phyloP scores from a whole-genome alignment of 352 stramenopile species.

The Thraustochytrium striatum region DNA sequence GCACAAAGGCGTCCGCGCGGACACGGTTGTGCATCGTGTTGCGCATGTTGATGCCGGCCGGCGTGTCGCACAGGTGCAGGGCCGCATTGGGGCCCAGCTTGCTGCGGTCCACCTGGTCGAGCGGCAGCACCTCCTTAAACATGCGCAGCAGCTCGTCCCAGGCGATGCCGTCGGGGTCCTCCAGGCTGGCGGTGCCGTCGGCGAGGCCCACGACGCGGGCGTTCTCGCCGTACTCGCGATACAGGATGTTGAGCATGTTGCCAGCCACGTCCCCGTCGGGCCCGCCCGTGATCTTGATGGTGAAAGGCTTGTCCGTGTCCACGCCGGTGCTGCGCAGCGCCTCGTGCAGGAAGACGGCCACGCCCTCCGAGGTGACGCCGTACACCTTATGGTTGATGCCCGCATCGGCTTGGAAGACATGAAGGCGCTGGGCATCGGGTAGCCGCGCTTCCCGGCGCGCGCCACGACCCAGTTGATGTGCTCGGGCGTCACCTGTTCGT shows the following conservation, averaged over 20 bases:
- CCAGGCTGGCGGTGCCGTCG: conserved; percentile 86
- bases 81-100: conserved; percentile 62
- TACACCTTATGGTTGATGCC: conserved; percentile 98
- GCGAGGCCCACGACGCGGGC: conserved; percentile 84
- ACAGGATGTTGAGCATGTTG: conserved; percentile 96
- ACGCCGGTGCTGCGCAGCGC: conserved; percentile 84
- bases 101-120: conserved; percentile 77
- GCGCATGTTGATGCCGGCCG: conserved; percentile 88
- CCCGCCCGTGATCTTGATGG: conserved; percentile 91
- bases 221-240: conserved; percentile 85
- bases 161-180: conserved; percentile 88
- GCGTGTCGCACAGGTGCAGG: conserved; percentile 66
- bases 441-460: conserved; percentile 83
- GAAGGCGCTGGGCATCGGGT: conserved; percentile 89
- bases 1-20: conserved; percentile 92
- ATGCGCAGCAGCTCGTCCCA: conserved; percentile 83
- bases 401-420: conserved; percentile 91
- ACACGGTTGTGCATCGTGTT: conserved; percentile 96
- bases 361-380: conserved; percentile 93
- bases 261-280: conserved; percentile 94
- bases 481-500: conserved; percentile 89
- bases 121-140: conserved; percentile 74
- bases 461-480: conserved; percentile 94
- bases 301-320: conserved; percentile 80
- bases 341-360: conserved; percentile 91